These are phyloP conservation scores for Lantana camara DNA, from an alignment of 257 asterid genomes.

Conservation along the genomic window DNA sequence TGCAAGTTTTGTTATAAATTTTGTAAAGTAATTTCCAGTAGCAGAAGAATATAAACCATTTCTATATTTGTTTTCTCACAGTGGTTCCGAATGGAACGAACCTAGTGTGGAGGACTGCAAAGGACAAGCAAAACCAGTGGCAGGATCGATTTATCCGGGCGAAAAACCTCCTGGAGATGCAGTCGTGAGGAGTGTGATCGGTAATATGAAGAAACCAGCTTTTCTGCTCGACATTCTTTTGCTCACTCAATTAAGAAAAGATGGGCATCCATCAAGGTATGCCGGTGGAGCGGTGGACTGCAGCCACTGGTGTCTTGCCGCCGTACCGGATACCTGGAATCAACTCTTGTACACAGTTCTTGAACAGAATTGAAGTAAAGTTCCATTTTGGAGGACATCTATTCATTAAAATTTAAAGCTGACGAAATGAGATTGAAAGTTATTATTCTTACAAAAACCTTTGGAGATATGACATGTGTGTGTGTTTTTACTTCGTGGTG, in stretches of 20 bases:
- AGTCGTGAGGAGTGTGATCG: constrained; percentile 43
- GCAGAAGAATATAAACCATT: too few relatives aligned
- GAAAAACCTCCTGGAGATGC: constrained; percentile 36
- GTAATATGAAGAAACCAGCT: constrained; percentile 54
- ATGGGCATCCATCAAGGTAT: constrained; percentile 69
- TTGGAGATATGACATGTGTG: too few relatives aligned
- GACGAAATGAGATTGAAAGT: too few relatives aligned
- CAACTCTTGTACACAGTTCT: constrained; percentile 58
- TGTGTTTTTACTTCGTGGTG: too few relatives aligned
- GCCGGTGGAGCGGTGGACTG: constrained; percentile 48
- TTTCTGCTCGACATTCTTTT: constrained; percentile 52
- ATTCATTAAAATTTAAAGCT: too few relatives aligned
- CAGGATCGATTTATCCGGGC: constrained; percentile 49
- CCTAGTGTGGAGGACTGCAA: constrained; percentile 47
- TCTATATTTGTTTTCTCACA: constrained; percentile 29
- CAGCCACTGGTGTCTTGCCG: constrained; percentile 87
- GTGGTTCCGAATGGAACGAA: constrained; percentile 67
- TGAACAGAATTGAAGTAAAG: constrained; percentile 10
- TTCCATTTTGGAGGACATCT: too few relatives aligned
- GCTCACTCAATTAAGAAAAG: constrained; percentile 71
- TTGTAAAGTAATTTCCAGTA: too few relatives aligned
- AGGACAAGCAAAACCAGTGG: constrained; percentile 49
- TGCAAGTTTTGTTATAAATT: too few relatives aligned
- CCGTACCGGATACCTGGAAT: constrained; percentile 93
- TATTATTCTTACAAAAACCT: too few relatives aligned